A percentile compares a stretch with the other conserved stretches of the same genome.
phyloP scores from a whole-genome alignment of 2,329 filamentous ascomycete species.

The Clonostachys solani region DNA sequence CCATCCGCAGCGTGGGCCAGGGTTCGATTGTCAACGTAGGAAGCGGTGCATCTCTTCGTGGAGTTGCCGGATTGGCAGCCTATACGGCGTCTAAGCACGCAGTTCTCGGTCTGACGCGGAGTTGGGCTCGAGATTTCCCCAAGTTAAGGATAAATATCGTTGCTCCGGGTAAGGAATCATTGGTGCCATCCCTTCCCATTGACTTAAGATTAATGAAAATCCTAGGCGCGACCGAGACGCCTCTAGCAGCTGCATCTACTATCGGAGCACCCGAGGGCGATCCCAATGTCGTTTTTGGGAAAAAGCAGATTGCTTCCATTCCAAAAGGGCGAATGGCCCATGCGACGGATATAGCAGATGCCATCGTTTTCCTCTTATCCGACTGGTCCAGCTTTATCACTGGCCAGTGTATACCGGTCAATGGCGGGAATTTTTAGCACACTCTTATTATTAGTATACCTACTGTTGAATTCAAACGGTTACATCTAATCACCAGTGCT shows the following conservation, averaged over 20 bases:
- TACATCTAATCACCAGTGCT: no score
- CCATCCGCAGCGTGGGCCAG: not conserved
- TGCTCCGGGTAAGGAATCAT: not conserved
- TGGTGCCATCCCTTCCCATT: no score
- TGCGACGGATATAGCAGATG: not conserved
- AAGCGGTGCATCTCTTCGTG: slow-evolving; percentile 30
- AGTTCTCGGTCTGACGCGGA: slow-evolving; percentile 14
- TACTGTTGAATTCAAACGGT: no score
- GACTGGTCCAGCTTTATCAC: not conserved
- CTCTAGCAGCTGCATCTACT: not conserved
- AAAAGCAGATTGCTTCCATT: not conserved
- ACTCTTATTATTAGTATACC: not conserved
- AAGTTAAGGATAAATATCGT: not conserved
- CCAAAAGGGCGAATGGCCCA: not conserved
- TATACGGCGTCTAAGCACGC: slow-evolving; percentile 18
- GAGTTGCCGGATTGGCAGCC: slow-evolving; percentile 14
- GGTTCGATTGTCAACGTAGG: slow-evolving; percentile 41
- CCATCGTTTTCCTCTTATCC: not conserved
- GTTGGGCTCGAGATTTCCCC: not conserved
- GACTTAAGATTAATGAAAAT: no score
- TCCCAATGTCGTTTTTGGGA: not conserved
- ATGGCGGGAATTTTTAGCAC: not conserved
- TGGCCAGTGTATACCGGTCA: not conserved
- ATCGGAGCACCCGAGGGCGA: not conserved
- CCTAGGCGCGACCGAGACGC: not conserved